A percentile compares a stretch with the other conserved stretches of the same genome.
Conservation (phyloP, 2,329 filamentous ascomycete species). For the Leptographium radiaticola region DNA sequence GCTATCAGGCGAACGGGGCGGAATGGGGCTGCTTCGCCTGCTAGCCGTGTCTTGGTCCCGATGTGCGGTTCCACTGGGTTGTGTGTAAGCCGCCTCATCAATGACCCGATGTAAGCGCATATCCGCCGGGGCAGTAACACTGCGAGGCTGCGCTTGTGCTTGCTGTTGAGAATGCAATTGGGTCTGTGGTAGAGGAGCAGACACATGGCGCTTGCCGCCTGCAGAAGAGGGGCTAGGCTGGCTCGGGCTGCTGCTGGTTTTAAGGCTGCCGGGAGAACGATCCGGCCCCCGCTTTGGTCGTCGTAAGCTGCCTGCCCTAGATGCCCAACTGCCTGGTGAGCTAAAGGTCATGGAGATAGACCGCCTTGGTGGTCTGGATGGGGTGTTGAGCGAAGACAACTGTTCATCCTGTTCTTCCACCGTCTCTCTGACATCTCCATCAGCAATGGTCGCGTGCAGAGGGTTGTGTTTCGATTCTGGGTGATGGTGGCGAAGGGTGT, state of each 20-base stretch:
- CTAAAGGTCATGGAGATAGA: slow-evolving; percentile 49
- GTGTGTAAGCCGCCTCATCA: slow-evolving; percentile 11
- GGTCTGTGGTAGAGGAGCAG: slow-evolving; percentile 26
- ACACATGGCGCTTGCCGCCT: slow-evolving; percentile 35
- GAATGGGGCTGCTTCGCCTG: slow-evolving; percentile 3
- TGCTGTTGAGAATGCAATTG: slow-evolving; percentile 1
- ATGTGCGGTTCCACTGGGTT: slow-evolving; percentile 6
- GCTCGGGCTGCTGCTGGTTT: background rate
- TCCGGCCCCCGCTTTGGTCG: slow-evolving; percentile 35
- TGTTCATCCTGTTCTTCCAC: background rate
- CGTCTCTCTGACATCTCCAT: background rate
- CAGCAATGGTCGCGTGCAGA: background rate
- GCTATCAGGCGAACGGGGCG: slow-evolving; percentile 1
- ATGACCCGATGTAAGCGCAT: slow-evolving; percentile 12
- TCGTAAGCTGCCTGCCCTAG: slow-evolving; percentile 42
- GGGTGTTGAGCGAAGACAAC: slow-evolving; percentile 23
- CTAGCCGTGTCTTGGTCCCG: background rate
- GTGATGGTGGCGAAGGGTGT: slow-evolving; percentile 13
- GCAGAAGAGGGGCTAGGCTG: background rate
- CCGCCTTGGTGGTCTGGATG: slow-evolving; percentile 32
- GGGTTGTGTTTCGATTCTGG: slow-evolving; percentile 1
- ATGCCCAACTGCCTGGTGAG: slow-evolving; percentile 43
- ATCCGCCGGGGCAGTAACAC: slow-evolving; percentile 34
- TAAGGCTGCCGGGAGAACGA: background rate
- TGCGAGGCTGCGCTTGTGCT: slow-evolving; percentile 4